These are phyloP conservation scores for Astrocystis sublimbata DNA, from an alignment of 495 filamentous ascomycete species.

Conservation along the genomic window DNA sequence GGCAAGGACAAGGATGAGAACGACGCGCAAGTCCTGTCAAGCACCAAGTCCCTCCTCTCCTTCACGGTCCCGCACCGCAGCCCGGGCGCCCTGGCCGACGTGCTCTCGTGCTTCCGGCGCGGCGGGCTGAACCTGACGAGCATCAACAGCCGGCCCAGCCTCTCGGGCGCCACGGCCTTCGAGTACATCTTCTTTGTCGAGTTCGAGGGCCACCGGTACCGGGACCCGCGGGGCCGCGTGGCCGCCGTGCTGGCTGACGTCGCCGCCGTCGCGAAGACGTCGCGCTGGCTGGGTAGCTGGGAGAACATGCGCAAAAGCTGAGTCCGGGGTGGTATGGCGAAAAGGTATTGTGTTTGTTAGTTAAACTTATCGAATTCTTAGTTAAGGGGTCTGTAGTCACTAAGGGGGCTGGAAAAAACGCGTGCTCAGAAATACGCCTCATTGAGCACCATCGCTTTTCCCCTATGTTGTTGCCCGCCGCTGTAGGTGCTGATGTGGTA, in stretches of 20 bases:
- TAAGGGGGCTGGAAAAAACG: background rate
- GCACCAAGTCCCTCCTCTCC: constrained; percentile 70
- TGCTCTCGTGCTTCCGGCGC: constrained; percentile 72
- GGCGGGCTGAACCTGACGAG: constrained; percentile 80
- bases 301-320: constrained; percentile 35
- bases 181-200: constrained; percentile 96
- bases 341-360: too few relatives aligned
- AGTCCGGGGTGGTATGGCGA: background rate
- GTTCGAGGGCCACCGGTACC: constrained; percentile 61
- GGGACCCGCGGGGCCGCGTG: constrained; percentile 54
- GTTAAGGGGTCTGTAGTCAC: background rate
- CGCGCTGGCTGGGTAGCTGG: constrained; percentile 60
- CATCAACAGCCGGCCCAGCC: constrained; percentile 83
- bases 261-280: constrained; percentile 42
- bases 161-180: constrained; percentile 62
- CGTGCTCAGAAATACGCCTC: background rate
- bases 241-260: constrained; percentile 49
- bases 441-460: background rate
- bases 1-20: constrained; percentile 17
- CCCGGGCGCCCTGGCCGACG: constrained; percentile 79
- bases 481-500: background rate
- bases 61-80: constrained; percentile 79
- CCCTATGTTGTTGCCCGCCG: background rate
- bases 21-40: constrained; percentile 24
- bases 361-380: too few relatives aligned